Conservation (phyloP, 2,329 filamentous ascomycete species). For the Aspergillus amoenus region DNA sequence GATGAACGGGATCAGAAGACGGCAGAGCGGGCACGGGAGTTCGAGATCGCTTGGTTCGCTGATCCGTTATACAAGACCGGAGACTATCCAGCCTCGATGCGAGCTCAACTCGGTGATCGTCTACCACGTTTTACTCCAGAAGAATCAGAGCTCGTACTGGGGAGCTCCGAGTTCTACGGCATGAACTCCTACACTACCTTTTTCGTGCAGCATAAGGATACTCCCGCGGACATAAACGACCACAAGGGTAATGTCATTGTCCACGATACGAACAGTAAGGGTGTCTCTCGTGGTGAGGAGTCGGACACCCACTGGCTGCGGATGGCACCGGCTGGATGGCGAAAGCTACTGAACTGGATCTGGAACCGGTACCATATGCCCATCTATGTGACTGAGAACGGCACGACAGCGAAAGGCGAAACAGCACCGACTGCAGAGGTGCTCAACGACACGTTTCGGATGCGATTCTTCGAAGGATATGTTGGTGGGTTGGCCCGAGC, state of each 20-base stretch:
- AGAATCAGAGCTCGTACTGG: constrained; percentile 67
- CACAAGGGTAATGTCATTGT: constrained; percentile 71
- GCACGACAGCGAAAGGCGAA: constrained; percentile 75
- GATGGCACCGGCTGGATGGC: constrained; percentile 70
- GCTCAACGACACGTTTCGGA: constrained; percentile 73
- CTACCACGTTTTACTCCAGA: constrained; percentile 70
- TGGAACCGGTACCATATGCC: constrained; percentile 70
- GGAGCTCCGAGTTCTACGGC: constrained; percentile 82
- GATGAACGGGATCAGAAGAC: constrained; percentile 71
- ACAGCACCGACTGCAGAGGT: constrained; percentile 68
- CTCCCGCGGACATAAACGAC: constrained; percentile 56
- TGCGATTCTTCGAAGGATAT: constrained; percentile 72
- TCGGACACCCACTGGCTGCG: constrained; percentile 77
- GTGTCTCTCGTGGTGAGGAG: constrained; percentile 71
- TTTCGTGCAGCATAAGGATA: constrained; percentile 70
- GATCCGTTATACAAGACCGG: constrained; percentile 75
- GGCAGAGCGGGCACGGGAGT: constrained; percentile 73
- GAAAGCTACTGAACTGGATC: constrained; percentile 69
- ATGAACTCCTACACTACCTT: constrained; percentile 88
- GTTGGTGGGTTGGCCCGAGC: constrained; percentile 62
- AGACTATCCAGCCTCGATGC: constrained; percentile 76
- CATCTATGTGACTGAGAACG: constrained; percentile 82
- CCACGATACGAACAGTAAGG: constrained; percentile 65
- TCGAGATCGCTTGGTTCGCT: constrained; percentile 78
- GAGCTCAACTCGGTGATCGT: constrained; percentile 71